Evolutionary conservation across 768 basidiomycete genomes (phyloP).

Genomic region (Phlebiopsis gigantea): DNA sequence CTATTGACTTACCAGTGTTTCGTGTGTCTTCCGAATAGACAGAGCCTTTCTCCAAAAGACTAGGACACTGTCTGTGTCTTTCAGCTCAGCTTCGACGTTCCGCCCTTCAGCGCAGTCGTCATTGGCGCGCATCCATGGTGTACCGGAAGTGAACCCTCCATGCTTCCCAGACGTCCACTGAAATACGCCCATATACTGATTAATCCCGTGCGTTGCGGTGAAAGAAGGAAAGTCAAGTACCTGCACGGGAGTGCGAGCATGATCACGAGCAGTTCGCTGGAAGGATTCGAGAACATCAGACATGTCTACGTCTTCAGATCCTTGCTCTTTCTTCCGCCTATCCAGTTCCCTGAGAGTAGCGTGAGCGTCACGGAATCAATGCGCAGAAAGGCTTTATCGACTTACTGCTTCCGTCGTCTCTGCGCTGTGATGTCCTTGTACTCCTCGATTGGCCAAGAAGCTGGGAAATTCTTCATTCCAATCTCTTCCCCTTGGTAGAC

Average conservation of each 20-base stretch:
- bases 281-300: constrained; percentile 54
- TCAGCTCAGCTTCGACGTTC: constrained; percentile 48
- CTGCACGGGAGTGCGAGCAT: constrained; percentile 67
- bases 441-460: constrained; percentile 61
- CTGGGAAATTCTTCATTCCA: constrained; percentile 58
- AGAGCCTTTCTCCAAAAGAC: constrained; percentile 60
- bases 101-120: constrained; percentile 53
- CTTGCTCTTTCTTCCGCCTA: constrained; percentile 19
- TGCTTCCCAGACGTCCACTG: constrained; percentile 47
- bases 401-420: constrained; percentile 48
- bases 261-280: constrained; percentile 63
- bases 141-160: constrained; percentile 61
- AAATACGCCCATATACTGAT: not conserved
- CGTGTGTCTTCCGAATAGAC: constrained; percentile 45
- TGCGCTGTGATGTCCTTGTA: constrained; percentile 65
- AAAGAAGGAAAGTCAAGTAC: too few species aligned
- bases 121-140: constrained; percentile 73
- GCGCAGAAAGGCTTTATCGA: constrained; percentile 14
- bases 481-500: constrained; percentile 77
- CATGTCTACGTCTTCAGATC: constrained; percentile 47
- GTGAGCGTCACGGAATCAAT: not conserved
- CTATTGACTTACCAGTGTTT: constrained; percentile 45
- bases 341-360: constrained; percentile 14
- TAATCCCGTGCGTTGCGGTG: not conserved
- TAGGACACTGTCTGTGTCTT: constrained; percentile 46